A percentile compares a stretch with the other conserved stretches of the same genome.
phyloP scores from a whole-genome alignment of 305 asterid genomes.

The Euphrasia arctica region DNA sequence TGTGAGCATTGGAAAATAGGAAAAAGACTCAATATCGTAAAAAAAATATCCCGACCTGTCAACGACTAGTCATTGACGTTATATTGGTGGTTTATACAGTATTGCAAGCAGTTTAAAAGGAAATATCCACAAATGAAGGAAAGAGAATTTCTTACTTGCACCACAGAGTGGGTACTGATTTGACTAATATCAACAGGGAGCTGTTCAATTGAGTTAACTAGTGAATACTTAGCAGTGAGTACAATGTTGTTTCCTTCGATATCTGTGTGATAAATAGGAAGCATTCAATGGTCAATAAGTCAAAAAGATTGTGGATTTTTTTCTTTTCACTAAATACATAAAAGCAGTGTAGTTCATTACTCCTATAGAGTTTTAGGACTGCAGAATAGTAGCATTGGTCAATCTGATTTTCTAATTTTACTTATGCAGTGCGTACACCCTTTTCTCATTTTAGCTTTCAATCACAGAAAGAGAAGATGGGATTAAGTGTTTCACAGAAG shows the following conservation, averaged over 20 bases:
- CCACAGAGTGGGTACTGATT: constrained; percentile 60
- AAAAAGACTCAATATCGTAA: neutral
- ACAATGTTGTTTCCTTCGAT: constrained; percentile 69
- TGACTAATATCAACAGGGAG: constrained; percentile 80
- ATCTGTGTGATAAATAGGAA: constrained; percentile 47
- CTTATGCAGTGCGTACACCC: neutral
- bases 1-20: constrained; percentile 20
- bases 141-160: constrained; percentile 61
- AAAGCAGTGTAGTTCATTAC: constrained; percentile 11
- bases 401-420: constrained; percentile 8
- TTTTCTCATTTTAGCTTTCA: constrained; percentile 1
- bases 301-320: constrained; percentile 6
- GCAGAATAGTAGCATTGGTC: constrained; percentile 15
- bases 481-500: constrained; percentile 9
- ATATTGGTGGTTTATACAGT: neutral
- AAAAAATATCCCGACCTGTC: too few relatives aligned
- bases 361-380: constrained; percentile 7
- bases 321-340: neutral
- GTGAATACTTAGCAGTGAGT: constrained; percentile 83
- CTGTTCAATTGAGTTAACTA: constrained; percentile 53
- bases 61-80: too few relatives aligned
- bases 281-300: neutral
- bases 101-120: constrained; percentile 9
- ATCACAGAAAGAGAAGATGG: neutral
- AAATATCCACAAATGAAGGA: constrained; percentile 17